Percentiles rank a stretch among this genome's conserved stretches.
Conservation (phyloP, 306 rosid species). For the Acacia acuminata region DNA sequence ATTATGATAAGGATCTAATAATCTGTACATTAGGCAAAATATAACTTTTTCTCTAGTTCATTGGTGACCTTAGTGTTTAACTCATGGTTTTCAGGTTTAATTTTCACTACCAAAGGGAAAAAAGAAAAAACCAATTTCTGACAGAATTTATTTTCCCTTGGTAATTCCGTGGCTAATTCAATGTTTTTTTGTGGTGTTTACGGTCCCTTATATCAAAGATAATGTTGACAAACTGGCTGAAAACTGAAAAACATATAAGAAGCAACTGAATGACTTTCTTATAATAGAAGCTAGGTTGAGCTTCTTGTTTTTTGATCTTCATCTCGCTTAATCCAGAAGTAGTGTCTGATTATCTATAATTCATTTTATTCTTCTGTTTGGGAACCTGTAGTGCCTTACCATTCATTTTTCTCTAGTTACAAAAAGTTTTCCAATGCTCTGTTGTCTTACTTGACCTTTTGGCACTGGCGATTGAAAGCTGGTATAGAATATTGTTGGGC, state of each 20-base stretch:
- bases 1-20: neutral
- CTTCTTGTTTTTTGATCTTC: neutral
- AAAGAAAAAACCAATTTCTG: too few species aligned
- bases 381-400: neutral
- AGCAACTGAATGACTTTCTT: neutral
- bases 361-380: neutral
- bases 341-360: neutral
- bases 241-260: neutral
- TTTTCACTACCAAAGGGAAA: neutral
- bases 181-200: neutral
- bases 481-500: constrained; percentile 14
- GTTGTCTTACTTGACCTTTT: neutral
- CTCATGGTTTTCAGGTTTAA: neutral
- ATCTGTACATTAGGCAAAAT: neutral
- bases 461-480: constrained; percentile 9
- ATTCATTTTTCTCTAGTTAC: neutral
- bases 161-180: too few species aligned
- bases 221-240: neutral
- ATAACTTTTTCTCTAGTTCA: neutral
- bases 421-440: neutral
- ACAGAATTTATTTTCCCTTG: too few species aligned
- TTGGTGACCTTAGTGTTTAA: neutral
- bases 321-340: neutral
- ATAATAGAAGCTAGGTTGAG: neutral
- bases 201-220: neutral